A percentile compares a stretch with the other conserved stretches of the same genome.
These are phyloP conservation scores for Candida buenavistaensis DNA, from an alignment of 1,139 yeast genomes.

Conservation along the genomic window DNA sequence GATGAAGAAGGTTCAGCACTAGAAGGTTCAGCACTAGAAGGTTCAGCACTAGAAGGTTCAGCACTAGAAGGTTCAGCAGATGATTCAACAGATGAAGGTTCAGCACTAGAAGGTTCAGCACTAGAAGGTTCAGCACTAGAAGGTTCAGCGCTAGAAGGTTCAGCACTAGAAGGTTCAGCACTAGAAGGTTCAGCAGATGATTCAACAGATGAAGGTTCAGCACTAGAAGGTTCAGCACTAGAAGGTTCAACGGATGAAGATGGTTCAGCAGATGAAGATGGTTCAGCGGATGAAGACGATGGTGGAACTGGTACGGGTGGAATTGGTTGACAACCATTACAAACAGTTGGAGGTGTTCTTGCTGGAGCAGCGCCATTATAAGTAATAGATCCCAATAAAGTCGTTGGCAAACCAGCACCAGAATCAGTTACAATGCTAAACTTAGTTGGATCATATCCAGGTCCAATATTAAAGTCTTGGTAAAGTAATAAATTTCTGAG, in stretches of 20 bases:
- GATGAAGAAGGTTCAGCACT: not conserved
- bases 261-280: not conserved
- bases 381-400: constrained; percentile 14
- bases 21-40: not conserved
- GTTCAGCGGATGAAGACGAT: not conserved
- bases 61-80: no score
- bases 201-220: not conserved
- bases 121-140: no score
- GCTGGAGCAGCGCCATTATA: constrained; percentile 14
- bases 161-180: no score
- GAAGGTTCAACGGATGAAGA: no score
- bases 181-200: constrained; percentile 1
- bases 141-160: no score
- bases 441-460: constrained; percentile 17
- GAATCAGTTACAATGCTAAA: constrained; percentile 18
- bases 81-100: no score
- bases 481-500: constrained; percentile 8
- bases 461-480: constrained; percentile 26
- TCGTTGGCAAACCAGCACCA: constrained; percentile 15
- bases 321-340: constrained; percentile 16
- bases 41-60: not conserved
- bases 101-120: no score
- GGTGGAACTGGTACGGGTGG: not conserved
- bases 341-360: constrained; percentile 12
- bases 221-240: no score